These are phyloP conservation scores for Elaphomyces granulatus DNA, from an alignment of 495 filamentous ascomycete species.

Conservation along the genomic window DNA sequence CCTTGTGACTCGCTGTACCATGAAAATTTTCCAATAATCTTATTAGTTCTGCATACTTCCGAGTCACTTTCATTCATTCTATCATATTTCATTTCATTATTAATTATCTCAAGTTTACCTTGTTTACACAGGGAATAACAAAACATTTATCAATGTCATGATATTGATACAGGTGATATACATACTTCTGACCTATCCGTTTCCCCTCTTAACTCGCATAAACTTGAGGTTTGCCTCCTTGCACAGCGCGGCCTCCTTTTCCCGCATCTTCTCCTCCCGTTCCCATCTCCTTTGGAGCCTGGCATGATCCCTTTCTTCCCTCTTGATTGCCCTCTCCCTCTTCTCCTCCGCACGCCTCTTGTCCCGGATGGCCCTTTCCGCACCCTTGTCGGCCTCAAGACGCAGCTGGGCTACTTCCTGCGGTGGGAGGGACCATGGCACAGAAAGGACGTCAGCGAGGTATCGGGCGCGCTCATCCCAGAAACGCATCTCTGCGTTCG, in stretches of 20 bases:
- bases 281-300: slow-evolving; percentile 26
- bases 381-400: slow-evolving; percentile 33
- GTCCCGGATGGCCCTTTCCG: slow-evolving; percentile 23
- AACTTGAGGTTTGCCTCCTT: slow-evolving; percentile 21
- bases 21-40: too few species aligned
- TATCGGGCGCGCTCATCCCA: slow-evolving; percentile 55
- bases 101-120: slow-evolving; percentile 1
- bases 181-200: neutral
- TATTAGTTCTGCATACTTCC: too few species aligned
- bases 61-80: too few species aligned
- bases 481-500: slow-evolving; percentile 65
- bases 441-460: slow-evolving; percentile 44
- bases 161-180: too few species aligned
- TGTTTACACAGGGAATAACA: slow-evolving; percentile 1
- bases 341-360: slow-evolving; percentile 25
- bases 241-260: slow-evolving; percentile 20
- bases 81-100: too few species aligned
- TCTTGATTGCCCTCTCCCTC: slow-evolving; percentile 20
- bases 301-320: slow-evolving; percentile 22
- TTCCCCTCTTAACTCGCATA: slow-evolving; percentile 17
- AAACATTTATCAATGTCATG: too few species aligned
- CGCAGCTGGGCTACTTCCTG: slow-evolving; percentile 40
- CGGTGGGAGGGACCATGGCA: slow-evolving; percentile 50
- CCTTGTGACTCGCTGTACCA: too few species aligned
- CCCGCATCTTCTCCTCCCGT: slow-evolving; percentile 25